Evolutionary conservation across 805 yeast species (phyloP), one percentile per base, ranked within the genome.

Genomic region (Ogataea allantospora): DNA sequence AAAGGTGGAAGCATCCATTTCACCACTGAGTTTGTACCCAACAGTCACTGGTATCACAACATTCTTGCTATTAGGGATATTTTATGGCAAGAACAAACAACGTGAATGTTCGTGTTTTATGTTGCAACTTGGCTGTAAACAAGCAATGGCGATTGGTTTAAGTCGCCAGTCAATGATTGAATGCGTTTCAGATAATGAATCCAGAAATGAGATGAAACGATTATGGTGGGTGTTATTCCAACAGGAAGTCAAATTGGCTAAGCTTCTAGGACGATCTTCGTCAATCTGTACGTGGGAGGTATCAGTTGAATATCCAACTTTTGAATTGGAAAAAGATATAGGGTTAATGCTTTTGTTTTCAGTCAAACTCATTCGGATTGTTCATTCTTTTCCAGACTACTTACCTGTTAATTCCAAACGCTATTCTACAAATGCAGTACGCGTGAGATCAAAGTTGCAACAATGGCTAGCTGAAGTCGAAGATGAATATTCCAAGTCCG

Each of bases 221-320:
- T 22, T 33, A 20, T 33, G 37, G 37, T 33, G 37, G 37, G 30
- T 33, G 9, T 8, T 33, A 12, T 33, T 33, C 26, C 37, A 33
- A 16, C 37, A 33, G 17, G 37, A 33, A 18, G 37, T 33, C 12
- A 33, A 33, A 12, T 10, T 33, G n/a, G 9, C 21, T 6, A 33
- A 15, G 17, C 6, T 33, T 6, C 30, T 33, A 6, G 37, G 37
- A 13, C n/a, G 37, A 13, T 30, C 17, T 16, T 33, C 37, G 6
- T 33, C 20, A 11, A 33, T 33, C n/a, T 7, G 21, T 11, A 14
- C 6, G 14, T 20, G 18, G 7, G 37, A 33, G 25, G 30, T 33
- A 5, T 24, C 17, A 24, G 37, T 33, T 13, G 30, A 17, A 6
- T 33, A 33, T 33, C 37, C 37, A 6, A 7, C 30, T 6, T 33